Conservation (phyloP, 2,329 filamentous ascomycete species). For the Talaromyces sp. region DNA sequence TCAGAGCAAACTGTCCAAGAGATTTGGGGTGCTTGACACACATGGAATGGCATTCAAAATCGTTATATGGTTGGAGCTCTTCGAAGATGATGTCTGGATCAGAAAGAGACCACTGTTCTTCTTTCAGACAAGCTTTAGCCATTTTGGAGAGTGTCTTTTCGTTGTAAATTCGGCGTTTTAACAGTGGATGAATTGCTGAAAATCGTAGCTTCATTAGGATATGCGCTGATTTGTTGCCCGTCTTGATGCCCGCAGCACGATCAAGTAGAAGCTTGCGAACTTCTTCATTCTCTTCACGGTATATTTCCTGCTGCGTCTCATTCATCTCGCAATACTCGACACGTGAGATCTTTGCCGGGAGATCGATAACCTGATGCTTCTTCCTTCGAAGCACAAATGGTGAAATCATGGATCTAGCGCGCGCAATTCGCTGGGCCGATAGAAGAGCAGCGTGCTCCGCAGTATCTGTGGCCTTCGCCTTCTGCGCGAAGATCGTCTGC, state of each 20-base stretch:
- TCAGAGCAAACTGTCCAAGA: slow-evolving; percentile 56
- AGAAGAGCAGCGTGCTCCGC: slow-evolving; percentile 73
- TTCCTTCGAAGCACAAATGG: slow-evolving; percentile 92
- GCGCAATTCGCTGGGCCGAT: slow-evolving; percentile 78
- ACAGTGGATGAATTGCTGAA: slow-evolving; percentile 83
- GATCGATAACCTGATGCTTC: slow-evolving; percentile 85
- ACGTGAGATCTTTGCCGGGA: slow-evolving; percentile 74
- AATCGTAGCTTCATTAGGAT: slow-evolving; percentile 89
- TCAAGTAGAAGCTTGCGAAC: slow-evolving; percentile 60
- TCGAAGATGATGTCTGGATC: slow-evolving; percentile 53
- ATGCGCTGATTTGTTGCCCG: slow-evolving; percentile 56
- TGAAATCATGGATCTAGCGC: slow-evolving; percentile 86
- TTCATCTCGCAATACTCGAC: slow-evolving; percentile 82
- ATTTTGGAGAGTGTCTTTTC: slow-evolving; percentile 74
- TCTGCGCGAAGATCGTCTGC: slow-evolving; percentile 86
- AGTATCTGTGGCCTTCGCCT: slow-evolving; percentile 69
- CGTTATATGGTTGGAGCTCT: slow-evolving; percentile 55
- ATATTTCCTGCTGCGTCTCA: slow-evolving; percentile 67
- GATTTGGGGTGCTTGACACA: slow-evolving; percentile 52
- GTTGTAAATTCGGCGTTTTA: slow-evolving; percentile 78
- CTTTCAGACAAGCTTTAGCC: slow-evolving; percentile 69
- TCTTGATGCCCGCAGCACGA: slow-evolving; percentile 55
- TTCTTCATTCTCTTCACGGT: slow-evolving; percentile 64
- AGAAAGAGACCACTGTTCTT: slow-evolving; percentile 54
- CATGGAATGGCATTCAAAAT: slow-evolving; percentile 61